Conservation (phyloP, 108 stramenopile species). For the Cylindrotheca fusiformis region DNA sequence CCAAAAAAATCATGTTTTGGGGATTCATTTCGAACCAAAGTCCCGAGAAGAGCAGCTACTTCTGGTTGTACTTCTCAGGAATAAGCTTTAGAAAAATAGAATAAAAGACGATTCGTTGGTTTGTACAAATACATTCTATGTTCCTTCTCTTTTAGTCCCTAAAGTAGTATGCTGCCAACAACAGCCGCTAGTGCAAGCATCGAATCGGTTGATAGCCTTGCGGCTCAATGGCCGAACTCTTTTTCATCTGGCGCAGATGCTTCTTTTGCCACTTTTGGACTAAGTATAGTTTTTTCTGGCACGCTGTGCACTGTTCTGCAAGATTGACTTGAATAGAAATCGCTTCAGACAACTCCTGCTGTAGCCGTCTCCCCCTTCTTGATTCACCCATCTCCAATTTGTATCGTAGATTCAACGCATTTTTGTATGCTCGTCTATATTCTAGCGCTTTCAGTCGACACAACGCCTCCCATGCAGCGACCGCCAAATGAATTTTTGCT, state of each 20-base stretch:
- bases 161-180: too few relatives aligned
- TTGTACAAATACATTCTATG: too few relatives aligned
- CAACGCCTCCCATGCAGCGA: conserved; percentile 28
- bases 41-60: too few relatives aligned
- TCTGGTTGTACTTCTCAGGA: too few relatives aligned
- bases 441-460: conserved; percentile 27
- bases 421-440: conserved; percentile 34
- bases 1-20: too few relatives aligned
- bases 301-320: conserved; percentile 30
- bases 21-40: too few relatives aligned
- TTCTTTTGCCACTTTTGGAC: conserved; percentile 26
- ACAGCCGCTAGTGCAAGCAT: conserved; percentile 15
- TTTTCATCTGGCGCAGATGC: conserved; percentile 6
- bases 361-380: background rate
- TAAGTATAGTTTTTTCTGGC: conserved; percentile 31
- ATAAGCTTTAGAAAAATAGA: too few relatives aligned
- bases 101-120: too few relatives aligned
- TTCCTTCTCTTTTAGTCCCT: too few relatives aligned
- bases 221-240: conserved; percentile 13
- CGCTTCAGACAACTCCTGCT: conserved; percentile 15
- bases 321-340: conserved; percentile 20
- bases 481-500: conserved; percentile 25
- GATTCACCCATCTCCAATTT: background rate
- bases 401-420: conserved; percentile 5
- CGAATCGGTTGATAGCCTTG: conserved; percentile 26